Conservation (phyloP, 768 basidiomycete species). For the Ephemerocybe angulata region DNA sequence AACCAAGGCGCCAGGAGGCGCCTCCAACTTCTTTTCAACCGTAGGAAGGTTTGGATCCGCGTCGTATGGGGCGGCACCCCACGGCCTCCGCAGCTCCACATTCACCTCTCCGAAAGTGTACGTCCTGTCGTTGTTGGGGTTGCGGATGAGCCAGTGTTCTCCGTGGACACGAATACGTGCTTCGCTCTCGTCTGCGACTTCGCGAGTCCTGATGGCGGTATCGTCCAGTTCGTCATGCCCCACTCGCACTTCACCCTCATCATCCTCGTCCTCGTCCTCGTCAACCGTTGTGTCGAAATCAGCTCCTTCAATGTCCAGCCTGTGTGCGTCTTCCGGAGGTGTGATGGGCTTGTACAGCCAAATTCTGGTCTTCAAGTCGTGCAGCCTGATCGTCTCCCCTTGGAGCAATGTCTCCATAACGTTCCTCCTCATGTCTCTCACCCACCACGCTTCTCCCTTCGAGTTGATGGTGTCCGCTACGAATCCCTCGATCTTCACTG, state of each 20-base stretch:
- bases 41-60: neutral
- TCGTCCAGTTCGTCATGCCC: neutral
- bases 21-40: constrained; percentile 15
- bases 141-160: constrained; percentile 35
- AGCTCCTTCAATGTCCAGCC: constrained; percentile 4
- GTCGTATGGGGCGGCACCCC: constrained; percentile 18
- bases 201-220: neutral
- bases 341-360: constrained; percentile 22
- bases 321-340: neutral
- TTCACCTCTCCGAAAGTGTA: constrained; percentile 38
- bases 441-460: constrained; percentile 33
- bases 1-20: constrained; percentile 31
- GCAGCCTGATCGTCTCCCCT: constrained; percentile 38
- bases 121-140: constrained; percentile 25
- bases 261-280: neutral
- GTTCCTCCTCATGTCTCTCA: constrained; percentile 33
- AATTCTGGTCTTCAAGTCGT: constrained; percentile 33
- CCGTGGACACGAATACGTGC: constrained; percentile 26
- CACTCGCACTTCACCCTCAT: neutral
- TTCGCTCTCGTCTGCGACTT: constrained; percentile 16
- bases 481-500: constrained; percentile 34
- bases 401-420: constrained; percentile 35
- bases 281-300: constrained; percentile 6
- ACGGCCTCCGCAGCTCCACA: constrained; percentile 36
- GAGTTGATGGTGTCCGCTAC: constrained; percentile 32